phyloP scores from a whole-genome alignment of 2,329 filamentous ascomycete genomes.

The Cadophora sp. region DNA sequence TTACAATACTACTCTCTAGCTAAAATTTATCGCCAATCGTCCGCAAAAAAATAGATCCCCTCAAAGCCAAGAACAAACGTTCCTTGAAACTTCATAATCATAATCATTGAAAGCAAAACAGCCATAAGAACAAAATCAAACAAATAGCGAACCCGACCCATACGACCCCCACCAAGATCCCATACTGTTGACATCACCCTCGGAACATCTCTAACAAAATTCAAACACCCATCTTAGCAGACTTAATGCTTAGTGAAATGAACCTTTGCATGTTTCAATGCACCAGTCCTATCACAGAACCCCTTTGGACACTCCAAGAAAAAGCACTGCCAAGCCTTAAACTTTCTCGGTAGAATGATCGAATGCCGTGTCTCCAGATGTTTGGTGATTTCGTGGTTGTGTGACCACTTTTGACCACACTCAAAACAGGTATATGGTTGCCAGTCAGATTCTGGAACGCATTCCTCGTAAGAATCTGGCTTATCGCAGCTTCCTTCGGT shows the following conservation, averaged over 20 bases:
- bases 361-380: background rate
- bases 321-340: conserved; percentile 4
- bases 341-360: background rate
- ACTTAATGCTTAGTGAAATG: background rate
- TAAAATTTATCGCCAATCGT: no score
- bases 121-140: no score
- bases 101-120: no score
- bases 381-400: background rate
- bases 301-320: conserved; percentile 2
- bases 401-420: background rate
- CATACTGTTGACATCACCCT: no score
- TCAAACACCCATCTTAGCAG: no score
- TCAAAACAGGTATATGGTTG: conserved; percentile 5
- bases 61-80: no score
- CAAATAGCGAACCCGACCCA: no score
- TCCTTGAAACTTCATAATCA: no score
- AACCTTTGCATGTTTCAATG: background rate
- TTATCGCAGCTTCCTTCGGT: background rate
- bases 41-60: no score
- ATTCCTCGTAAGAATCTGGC: background rate
- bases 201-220: no score
- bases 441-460: background rate
- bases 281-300: background rate
- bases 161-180: no score
- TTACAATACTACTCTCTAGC: no score